Evolutionary conservation across 1,284 basidiomycete species (phyloP).

Genomic region (Apiotrichum montevideense): DNA sequence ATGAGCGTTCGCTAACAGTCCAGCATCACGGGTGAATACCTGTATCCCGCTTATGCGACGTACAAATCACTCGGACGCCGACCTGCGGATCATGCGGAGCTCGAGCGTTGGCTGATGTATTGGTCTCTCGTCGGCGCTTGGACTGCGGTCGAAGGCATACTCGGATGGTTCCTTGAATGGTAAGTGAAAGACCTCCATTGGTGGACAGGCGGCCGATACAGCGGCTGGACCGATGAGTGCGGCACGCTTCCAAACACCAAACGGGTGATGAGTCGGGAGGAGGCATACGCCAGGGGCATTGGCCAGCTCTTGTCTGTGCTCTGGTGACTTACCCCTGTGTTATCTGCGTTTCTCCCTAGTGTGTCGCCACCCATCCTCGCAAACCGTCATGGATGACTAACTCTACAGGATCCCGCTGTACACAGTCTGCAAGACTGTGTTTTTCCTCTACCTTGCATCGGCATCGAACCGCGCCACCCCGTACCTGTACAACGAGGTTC

Average conservation of each 20-base stretch:
- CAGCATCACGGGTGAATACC: slow-evolving; percentile 41
- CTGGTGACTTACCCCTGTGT: no score
- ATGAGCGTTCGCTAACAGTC: no score
- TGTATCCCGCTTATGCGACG: slow-evolving; percentile 48
- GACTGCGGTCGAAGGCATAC: slow-evolving; percentile 61
- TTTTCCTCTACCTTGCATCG: slow-evolving; percentile 68
- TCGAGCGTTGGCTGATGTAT: slow-evolving; percentile 46
- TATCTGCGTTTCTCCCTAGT: no score
- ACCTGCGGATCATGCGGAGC: slow-evolving; percentile 54
- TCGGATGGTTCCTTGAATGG: slow-evolving; percentile 67
- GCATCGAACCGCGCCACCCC: slow-evolving; percentile 64
- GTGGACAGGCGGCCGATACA: no score
- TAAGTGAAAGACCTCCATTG: slow-evolving; percentile 39
- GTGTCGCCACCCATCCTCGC: no score
- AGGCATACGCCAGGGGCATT: no score
- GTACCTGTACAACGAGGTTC: slow-evolving; percentile 60
- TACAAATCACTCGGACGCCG: slow-evolving; percentile 54
- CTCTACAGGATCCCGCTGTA: slow-evolving; percentile 67
- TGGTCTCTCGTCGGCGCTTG: slow-evolving; percentile 59
- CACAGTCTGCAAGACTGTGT: slow-evolving; percentile 62
- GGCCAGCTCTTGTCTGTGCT: no score
- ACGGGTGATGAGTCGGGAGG: no score
- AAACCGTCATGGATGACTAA: no score
- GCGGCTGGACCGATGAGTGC: no score
- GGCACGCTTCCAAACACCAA: no score